Base-by-base conservation (phyloP, 352 stramenopile genomes). In the Discostella stelligera region DNA sequence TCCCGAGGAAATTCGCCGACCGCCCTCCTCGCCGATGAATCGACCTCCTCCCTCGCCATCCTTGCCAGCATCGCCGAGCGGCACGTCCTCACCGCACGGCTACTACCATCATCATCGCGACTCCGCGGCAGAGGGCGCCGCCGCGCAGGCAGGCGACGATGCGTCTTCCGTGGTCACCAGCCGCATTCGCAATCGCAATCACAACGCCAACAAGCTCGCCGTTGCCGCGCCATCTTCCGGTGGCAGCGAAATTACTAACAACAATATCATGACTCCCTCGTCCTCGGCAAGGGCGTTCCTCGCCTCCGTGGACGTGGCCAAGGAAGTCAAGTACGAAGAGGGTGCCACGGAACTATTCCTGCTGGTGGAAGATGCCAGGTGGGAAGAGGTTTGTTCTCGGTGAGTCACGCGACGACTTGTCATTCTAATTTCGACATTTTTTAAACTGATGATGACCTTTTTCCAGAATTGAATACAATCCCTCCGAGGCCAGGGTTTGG, bases 291-390 rank as follows among this genome's bases (percentile, higher is more conserved):
- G 13, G 37, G 37, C 37, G 13, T 44, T 44, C 37, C 11, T 44
- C 1, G 37, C 37, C 37, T 44, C 37, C 11, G 27, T 27, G 0
- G 32, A n/a, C 10, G 27, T 54, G 58, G 39, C 55, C 23, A 66
- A 20, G 14, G 82, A 89, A 52, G 76, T 78, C 16, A 66, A 69
- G 18, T 85, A 89, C 25, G 65, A 79, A 18, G 70, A 87, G 18
- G 80, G 77, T 0, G 80, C 78, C 25, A 90, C 77, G n/a, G 65
- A 79, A 37, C 71, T 90, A 16, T 90, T 87, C 50, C 41, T 80
- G 16, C 63, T 80, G 16, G 72, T 90, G 46, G 84, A 90, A 62
- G 61, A 74, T 54, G 71, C 48, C 11, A 54, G 76, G 16, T 90
- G 80, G 80, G 41, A 74, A 6, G 68, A 81, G 4, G 77, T 76